Evolutionary conservation across 139 green algal genomes (phyloP).

Genomic region (Medakamo hakoo): DNA sequence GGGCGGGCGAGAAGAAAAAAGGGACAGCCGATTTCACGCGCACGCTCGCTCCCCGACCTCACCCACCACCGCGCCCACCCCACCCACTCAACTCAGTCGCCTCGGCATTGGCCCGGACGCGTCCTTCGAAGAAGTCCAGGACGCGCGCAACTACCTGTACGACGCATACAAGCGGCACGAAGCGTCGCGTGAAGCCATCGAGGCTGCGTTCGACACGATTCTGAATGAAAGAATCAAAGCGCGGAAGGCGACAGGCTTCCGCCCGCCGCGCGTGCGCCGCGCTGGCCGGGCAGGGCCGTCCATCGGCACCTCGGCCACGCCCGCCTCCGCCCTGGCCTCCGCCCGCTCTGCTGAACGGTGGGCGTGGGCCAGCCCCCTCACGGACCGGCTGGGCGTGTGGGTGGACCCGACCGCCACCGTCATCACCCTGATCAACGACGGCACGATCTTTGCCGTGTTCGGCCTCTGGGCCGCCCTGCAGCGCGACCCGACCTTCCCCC

Average conservation of each 20-base stretch:
- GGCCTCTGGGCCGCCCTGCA: conserved; percentile 46
- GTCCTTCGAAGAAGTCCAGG: conserved; percentile 65
- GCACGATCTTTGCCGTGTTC: conserved; percentile 45
- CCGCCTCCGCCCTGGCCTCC: not conserved
- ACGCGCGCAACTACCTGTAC: conserved; percentile 58
- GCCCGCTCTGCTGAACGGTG: not conserved
- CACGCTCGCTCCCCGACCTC: not conserved
- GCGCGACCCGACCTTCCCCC: conserved; percentile 32
- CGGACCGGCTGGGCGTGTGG: conserved; percentile 18
- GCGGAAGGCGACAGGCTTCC: conserved; percentile 52
- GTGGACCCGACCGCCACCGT: conserved; percentile 54
- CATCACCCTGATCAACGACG: conserved; percentile 67
- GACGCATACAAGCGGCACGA: conserved; percentile 63
- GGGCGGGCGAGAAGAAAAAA: not conserved
- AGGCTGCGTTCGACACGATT: conserved; percentile 65
- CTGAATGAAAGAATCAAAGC: conserved; percentile 48
- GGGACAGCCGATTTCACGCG: not conserved
- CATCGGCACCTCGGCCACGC: too few species aligned
- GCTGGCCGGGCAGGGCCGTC: not conserved
- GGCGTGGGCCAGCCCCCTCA: conserved; percentile 10
- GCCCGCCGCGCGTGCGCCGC: conserved; percentile 25
- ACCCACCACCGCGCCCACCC: not conserved
- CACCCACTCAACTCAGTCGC: conserved; percentile 19
- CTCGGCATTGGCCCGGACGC: conserved; percentile 50
- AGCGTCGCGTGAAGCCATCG: conserved; percentile 56